A percentile compares a stretch with the other conserved stretches of the same genome.
Evolutionary conservation across 140 eudicot genomes (phyloP).

Genomic region (Anethum foeniculum): DNA sequence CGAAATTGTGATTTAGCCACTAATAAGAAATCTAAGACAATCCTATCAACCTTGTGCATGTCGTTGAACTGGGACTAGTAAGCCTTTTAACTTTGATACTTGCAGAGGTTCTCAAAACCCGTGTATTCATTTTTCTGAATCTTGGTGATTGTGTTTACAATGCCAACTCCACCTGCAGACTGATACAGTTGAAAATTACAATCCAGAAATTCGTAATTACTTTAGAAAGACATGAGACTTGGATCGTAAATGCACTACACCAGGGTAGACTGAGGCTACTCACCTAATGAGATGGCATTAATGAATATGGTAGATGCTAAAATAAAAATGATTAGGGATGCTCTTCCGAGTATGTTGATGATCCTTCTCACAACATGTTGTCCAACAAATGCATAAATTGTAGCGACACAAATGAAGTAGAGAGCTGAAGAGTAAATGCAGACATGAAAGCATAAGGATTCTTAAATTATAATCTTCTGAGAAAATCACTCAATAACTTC

Average conservation of each 20-base stretch:
- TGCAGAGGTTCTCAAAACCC: conserved; percentile 97
- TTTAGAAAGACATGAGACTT: not conserved
- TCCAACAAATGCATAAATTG: conserved; percentile 83
- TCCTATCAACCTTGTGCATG: not conserved
- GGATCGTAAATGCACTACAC: not conserved
- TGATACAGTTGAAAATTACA: conserved; percentile 2
- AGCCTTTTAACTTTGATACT: conserved; percentile 33
- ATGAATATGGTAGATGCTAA: conserved; percentile 78
- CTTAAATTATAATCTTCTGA: not conserved
- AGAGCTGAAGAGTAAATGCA: conserved; percentile 51
- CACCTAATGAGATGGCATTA: conserved; percentile 91
- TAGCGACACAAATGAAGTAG: conserved; percentile 65
- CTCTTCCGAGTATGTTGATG: conserved; percentile 69
- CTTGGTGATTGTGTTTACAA: conserved; percentile 76
- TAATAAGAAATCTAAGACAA: not conserved
- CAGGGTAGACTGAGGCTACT: conserved; percentile 12
- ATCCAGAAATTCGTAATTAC: not conserved
- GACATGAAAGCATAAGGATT: conserved; percentile 1
- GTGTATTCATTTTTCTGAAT: conserved; percentile 59
- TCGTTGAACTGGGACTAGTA: not conserved
- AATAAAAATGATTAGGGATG: conserved; percentile 83
- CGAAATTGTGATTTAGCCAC: not conserved
- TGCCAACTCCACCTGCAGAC: conserved; percentile 86
- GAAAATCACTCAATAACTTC: not conserved
- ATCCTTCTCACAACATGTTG: conserved; percentile 81